Evolutionary conservation across 2,329 filamentous ascomycete genomes (phyloP), one percentile per base, ranked within the genome.

Genomic region (Parasarocladium wereldwijsianum): DNA sequence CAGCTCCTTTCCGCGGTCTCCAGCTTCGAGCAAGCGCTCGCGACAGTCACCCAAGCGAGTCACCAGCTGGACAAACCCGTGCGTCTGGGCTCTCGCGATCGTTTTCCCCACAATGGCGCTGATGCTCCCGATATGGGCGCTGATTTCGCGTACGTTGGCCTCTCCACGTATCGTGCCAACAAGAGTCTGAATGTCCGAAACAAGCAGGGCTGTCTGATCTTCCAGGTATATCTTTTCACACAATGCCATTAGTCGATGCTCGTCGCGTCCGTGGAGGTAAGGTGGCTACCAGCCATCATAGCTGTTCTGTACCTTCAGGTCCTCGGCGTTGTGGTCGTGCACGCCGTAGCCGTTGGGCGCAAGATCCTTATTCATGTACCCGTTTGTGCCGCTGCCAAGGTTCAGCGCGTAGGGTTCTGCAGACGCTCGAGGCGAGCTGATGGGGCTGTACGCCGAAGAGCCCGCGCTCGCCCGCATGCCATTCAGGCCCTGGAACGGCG

Each of bases 131-230:
- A 90, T 77, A 46, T 84, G 70, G n/a, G 60, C 64, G 16, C 68
- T 69, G 36, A 92, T 75, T 34, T 72, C 65, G 33, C 67, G 60
- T 34, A 79, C 67, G 17, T 64, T 58, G 17, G 69, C 68, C 39
- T 79, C 70, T 29, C 65, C 62, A 32, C 79, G 76, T 37, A 85
- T 76, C 17, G 71, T 72, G 32, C 68, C 66, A 26, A 92, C 81
- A 6, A 93, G 67, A n/a, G 74, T 70, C 52, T 90, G 81, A 38
- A 92, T 85, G 25, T 74, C 80, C 40, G 83, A 73, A 16, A 90
- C 76, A 35, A 93, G 65, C 3, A 74, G 59, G 29, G 81, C 79
- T 8, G 79, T 86, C 49, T 90, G 81, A 45, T 86, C 80, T 46
- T 90, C 80, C 20, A 92, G 68, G 46, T 84, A 86, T 35, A 81